These are phyloP conservation scores for Phytophthora constricta DNA, from an alignment of 352 stramenopile genomes.

Conservation along the genomic window DNA sequence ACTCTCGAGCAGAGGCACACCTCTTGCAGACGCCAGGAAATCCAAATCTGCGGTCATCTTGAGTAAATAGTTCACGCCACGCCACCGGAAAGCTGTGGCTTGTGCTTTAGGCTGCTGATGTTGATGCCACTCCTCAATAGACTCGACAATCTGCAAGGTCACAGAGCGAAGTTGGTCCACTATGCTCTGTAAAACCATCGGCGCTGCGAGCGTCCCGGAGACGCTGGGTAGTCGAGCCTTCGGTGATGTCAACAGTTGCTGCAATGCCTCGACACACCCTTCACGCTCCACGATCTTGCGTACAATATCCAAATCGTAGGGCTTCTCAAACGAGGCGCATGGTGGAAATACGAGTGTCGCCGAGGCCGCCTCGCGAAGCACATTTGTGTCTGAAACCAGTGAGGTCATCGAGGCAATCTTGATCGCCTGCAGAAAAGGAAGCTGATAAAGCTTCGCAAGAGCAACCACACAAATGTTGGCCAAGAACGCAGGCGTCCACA, in stretches of 20 bases:
- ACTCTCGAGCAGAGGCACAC: slow-evolving; percentile 38
- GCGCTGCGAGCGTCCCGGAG: slow-evolving; percentile 39
- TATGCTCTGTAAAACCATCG: slow-evolving; percentile 69
- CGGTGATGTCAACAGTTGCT: slow-evolving; percentile 52
- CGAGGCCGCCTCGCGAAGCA: background rate
- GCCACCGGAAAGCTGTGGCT: slow-evolving; percentile 68
- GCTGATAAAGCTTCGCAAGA: too few species aligned
- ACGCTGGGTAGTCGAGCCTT: slow-evolving; percentile 26
- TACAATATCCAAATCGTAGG: slow-evolving; percentile 66
- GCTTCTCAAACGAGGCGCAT: slow-evolving; percentile 46
- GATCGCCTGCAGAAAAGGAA: background rate
- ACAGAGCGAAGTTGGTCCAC: slow-evolving; percentile 68
- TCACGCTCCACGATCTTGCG: slow-evolving; percentile 85
- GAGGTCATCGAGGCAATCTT: slow-evolving; percentile 14
- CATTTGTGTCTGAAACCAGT: background rate
- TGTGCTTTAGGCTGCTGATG: slow-evolving; percentile 28
- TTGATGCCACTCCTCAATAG: slow-evolving; percentile 66
- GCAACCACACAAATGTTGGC: background rate
- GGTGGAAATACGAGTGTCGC: slow-evolving; percentile 35
- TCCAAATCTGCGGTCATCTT: slow-evolving; percentile 78
- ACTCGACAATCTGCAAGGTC: slow-evolving; percentile 73
- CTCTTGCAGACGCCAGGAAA: slow-evolving; percentile 49
- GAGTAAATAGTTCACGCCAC: slow-evolving; percentile 76
- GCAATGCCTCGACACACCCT: slow-evolving; percentile 75
- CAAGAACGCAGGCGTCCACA: too few species aligned